Percentiles rank a stretch among this genome's conserved stretches.
These are phyloP conservation scores for Phyllosticta capitalensis DNA, from an alignment of 2,329 filamentous ascomycete genomes.

Conservation along the genomic window DNA sequence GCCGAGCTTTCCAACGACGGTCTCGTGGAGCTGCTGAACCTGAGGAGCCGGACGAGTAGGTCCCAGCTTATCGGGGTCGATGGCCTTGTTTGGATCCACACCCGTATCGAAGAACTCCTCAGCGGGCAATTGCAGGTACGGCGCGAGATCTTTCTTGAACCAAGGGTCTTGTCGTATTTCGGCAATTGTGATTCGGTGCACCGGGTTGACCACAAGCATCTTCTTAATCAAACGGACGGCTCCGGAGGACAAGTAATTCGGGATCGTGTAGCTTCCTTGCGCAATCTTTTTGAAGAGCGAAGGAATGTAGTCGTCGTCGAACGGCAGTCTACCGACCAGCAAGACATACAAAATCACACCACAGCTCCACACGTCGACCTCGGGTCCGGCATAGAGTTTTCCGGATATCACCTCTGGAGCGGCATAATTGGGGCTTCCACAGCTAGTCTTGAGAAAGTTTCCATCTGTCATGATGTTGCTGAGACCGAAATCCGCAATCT, in stretches of 20 bases:
- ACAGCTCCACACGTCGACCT: slow-evolving; percentile 97
- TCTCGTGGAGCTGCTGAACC: slow-evolving; percentile 82
- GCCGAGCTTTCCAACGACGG: slow-evolving; percentile 89
- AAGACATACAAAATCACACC: slow-evolving; percentile 71
- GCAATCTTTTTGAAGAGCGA: slow-evolving; percentile 97
- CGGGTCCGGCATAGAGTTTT: slow-evolving; percentile 92
- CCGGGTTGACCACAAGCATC: slow-evolving; percentile 92
- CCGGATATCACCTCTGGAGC: slow-evolving; percentile 96
- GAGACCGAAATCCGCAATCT: slow-evolving; percentile 96
- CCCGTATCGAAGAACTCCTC: slow-evolving; percentile 92
- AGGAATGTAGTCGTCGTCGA: slow-evolving; percentile 97
- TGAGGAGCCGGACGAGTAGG: slow-evolving; percentile 62
- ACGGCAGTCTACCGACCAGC: slow-evolving; percentile 64
- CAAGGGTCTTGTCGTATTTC: slow-evolving; percentile 90
- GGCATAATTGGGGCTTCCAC: slow-evolving; percentile 95
- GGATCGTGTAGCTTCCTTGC: slow-evolving; percentile 84
- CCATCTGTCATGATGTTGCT: slow-evolving; percentile 99
- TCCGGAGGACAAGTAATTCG: slow-evolving; percentile 79
- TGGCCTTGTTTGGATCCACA: slow-evolving; percentile 86
- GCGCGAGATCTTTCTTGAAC: slow-evolving; percentile 80
- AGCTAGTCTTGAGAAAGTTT: slow-evolving; percentile 97
- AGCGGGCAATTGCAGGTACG: slow-evolving; percentile 76
- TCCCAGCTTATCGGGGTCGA: slow-evolving; percentile 71
- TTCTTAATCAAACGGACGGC: slow-evolving; percentile 75
- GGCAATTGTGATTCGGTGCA: slow-evolving; percentile 85